Evolutionary conservation across 1,284 basidiomycete genomes (phyloP).

Genomic region (Puccinia polysora): DNA sequence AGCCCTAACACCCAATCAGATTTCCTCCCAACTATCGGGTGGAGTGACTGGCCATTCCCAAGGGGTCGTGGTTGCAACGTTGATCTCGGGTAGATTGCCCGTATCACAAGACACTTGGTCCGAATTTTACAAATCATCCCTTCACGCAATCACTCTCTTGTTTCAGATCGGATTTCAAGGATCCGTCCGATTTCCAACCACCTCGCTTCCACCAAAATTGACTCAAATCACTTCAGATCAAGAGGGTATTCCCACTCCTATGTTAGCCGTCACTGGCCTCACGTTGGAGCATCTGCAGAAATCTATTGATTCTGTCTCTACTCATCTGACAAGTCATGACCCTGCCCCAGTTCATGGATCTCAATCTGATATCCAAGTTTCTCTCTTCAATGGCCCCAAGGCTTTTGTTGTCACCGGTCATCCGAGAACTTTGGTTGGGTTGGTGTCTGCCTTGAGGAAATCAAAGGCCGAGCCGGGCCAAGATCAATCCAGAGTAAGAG

Average conservation of each 20-base stretch:
- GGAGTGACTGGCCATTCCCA: constrained; percentile 96
- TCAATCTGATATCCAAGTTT: constrained; percentile 65
- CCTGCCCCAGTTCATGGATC: constrained; percentile 64
- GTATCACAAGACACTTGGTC: constrained; percentile 12
- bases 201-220: constrained; percentile 81
- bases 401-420: constrained; percentile 92
- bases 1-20: constrained; percentile 58
- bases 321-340: constrained; percentile 52
- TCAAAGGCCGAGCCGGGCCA: constrained; percentile 76
- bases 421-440: constrained; percentile 83
- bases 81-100: constrained; percentile 59
- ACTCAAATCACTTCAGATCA: constrained; percentile 82
- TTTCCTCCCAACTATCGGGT: constrained; percentile 43
- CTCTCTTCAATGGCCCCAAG: constrained; percentile 84
- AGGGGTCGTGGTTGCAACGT: constrained; percentile 87
- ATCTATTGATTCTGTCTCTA: constrained; percentile 57
- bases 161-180: constrained; percentile 37
- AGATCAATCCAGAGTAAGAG: constrained; percentile 74
- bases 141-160: constrained; percentile 14
- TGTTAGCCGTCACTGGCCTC: constrained; percentile 85
- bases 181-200: constrained; percentile 71
- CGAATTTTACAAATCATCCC: neutral
- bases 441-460: constrained; percentile 83
- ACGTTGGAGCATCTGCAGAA: constrained; percentile 55
- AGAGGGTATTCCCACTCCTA: constrained; percentile 86